Base-by-base conservation (phyloP, 2,329 filamentous ascomycete species). In the Neonectria faginata region DNA sequence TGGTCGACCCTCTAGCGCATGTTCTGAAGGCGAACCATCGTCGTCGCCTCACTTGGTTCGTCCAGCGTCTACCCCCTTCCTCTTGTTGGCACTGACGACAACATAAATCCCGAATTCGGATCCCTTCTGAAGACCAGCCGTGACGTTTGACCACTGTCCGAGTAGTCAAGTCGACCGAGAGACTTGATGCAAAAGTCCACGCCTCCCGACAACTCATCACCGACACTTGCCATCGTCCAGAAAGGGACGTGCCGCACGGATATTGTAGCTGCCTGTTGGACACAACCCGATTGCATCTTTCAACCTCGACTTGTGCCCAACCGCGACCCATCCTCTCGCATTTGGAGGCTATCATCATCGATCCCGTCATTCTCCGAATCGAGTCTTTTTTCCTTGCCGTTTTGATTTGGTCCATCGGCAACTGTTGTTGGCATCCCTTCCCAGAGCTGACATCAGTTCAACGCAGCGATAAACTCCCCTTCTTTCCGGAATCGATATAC, bases 241-340 rank as follows among this genome's bases (percentile, higher is more conserved):
- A 27, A 20, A 39, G 31, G 18, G n/a, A 52, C 16, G 27, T 5
- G 50, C 27, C 11, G n/a, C 29, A 14, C 33, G 18, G 44, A 12
- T 18, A n/a, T 33, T 10, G 11, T 31, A 11, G 47, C 47, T 57
- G 54, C 44, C 44, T 57, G 29, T 20, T 8, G 27, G n/a, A 25
- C 12, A 45, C 12, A 45, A 20, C 29, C 27, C 22, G 6, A n/a
- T 14, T 33, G n/a, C 54, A 27, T 14, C 42, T 39, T 57, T 48
- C 54, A 36, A 57, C 54, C 31, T 20, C 22, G 20, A 31, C 16
- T 57, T 39, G 12, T 31, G 18, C 44, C 47, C 54, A 18, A 39
- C 29, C 31, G 27, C 18, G 9, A 7, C 31, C 31, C 44, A 48
- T 48, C 42, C 10, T 22, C 29, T 36, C 31, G 5, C 2, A n/a